A percentile compares a stretch with the other conserved stretches of the same genome.
Conservation (phyloP, 129 eudicot genomes). For the Pittosporum tobira region DNA sequence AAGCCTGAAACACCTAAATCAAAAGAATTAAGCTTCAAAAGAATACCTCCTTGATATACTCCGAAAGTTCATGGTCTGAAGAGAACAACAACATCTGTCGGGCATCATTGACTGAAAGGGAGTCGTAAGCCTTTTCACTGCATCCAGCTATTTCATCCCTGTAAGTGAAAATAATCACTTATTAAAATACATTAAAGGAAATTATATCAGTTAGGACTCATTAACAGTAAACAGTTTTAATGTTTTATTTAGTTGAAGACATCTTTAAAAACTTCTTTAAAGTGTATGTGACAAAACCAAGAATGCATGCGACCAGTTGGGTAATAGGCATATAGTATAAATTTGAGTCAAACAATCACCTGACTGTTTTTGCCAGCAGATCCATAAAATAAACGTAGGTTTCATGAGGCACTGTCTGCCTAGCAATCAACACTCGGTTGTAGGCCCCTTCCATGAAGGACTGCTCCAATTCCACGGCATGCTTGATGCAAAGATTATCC, state of each 20-base stretch:
- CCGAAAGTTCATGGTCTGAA: slow-evolving; percentile 64
- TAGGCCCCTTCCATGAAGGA: slow-evolving; percentile 96
- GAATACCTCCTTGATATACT: slow-evolving; percentile 72
- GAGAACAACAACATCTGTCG: slow-evolving; percentile 59
- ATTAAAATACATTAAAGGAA: not conserved
- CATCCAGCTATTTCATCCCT: slow-evolving; percentile 99
- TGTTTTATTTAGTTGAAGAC: too few relatives aligned
- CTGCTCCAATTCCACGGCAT: slow-evolving; percentile 92
- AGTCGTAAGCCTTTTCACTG: slow-evolving; percentile 95
- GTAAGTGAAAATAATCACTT: slow-evolving; percentile 11
- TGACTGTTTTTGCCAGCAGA: slow-evolving; percentile 11
- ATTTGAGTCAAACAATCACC: not conserved
- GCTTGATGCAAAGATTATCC: slow-evolving; percentile 77
- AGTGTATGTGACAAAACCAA: too few relatives aligned
- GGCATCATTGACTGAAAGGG: slow-evolving; percentile 69
- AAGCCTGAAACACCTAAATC: too few relatives aligned
- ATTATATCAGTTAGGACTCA: too few relatives aligned
- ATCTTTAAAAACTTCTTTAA: too few relatives aligned
- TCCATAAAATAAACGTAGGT: slow-evolving; percentile 34
- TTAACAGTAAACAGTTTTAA: too few relatives aligned
- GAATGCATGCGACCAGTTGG: too few relatives aligned
- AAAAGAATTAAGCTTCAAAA: not conserved
- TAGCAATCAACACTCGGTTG: slow-evolving; percentile 87
- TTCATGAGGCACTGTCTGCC: slow-evolving; percentile 91
- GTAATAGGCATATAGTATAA: not conserved